phyloP scores from a whole-genome alignment of 2,329 filamentous ascomycete genomes.

The Fusarium chuoi region DNA sequence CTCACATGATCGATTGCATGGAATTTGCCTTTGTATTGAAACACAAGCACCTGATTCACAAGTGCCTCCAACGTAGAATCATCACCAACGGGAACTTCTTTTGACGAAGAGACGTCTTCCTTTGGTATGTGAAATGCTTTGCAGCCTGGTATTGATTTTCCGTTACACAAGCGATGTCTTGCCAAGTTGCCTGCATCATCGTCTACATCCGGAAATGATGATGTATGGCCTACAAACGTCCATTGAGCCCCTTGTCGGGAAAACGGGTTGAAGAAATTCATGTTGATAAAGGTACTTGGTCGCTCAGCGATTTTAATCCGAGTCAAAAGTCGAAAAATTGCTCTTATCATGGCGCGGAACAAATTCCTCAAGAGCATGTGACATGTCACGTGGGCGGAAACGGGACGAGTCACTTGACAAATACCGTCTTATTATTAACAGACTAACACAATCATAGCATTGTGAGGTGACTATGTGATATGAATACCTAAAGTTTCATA shows the following conservation, averaged over 20 bases:
- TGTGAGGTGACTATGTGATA: too few relatives aligned
- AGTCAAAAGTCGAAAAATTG: neutral
- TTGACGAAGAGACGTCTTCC: slow-evolving; percentile 50
- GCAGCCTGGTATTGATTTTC: slow-evolving; percentile 62
- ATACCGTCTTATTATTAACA: too few relatives aligned
- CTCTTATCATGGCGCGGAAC: neutral
- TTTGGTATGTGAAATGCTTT: slow-evolving; percentile 66
- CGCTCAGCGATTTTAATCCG: neutral
- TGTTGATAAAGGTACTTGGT: neutral
- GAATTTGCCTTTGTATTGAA: slow-evolving; percentile 70
- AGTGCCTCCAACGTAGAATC: slow-evolving; percentile 52
- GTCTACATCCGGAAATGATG: slow-evolving; percentile 65
- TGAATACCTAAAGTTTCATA: too few relatives aligned
- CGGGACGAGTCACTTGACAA: too few relatives aligned
- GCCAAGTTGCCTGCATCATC: slow-evolving; percentile 52
- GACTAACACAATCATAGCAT: too few relatives aligned
- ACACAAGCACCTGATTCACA: slow-evolving; percentile 72
- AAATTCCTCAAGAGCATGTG: neutral
- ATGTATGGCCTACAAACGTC: slow-evolving; percentile 65
- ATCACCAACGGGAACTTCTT: slow-evolving; percentile 50
- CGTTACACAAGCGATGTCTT: slow-evolving; percentile 51
- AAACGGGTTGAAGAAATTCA: slow-evolving; percentile 39
- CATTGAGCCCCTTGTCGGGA: slow-evolving; percentile 49
- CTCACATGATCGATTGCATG: slow-evolving; percentile 75
- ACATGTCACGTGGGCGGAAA: slow-evolving; percentile 5